Conservation (phyloP, 306 rosid species). For the Canavalia gladiata region DNA sequence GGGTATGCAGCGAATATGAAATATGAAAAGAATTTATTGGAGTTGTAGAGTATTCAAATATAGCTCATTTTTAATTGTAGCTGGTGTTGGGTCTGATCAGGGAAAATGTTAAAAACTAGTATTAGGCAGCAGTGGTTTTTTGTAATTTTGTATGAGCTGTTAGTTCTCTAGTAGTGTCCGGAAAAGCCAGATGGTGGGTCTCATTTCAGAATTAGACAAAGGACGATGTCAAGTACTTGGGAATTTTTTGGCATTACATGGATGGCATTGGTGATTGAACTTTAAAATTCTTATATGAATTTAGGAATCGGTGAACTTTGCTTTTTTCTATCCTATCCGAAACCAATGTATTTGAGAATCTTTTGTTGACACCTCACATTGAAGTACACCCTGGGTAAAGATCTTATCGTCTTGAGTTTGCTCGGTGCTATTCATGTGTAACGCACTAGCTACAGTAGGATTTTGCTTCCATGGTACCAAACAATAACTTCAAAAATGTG, state of each 20-base stretch:
- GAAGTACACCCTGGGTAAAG: neutral
- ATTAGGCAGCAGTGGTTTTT: slow-evolving; percentile 8
- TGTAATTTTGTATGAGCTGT: slow-evolving; percentile 53
- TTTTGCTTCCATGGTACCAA: slow-evolving; percentile 47
- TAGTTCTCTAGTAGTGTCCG: slow-evolving; percentile 33
- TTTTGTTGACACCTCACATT: slow-evolving; percentile 40
- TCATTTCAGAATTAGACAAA: slow-evolving; percentile 32
- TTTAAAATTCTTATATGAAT: slow-evolving; percentile 11
- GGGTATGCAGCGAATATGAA: neutral
- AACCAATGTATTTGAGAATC: slow-evolving; percentile 29
- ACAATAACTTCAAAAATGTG: slow-evolving; percentile 33
- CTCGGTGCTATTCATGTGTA: slow-evolving; percentile 48
- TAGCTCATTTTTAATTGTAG: neutral
- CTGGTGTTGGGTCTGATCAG: slow-evolving; percentile 54
- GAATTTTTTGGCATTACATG: slow-evolving; percentile 22
- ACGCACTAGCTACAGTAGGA: slow-evolving; percentile 52
- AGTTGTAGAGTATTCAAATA: slow-evolving; percentile 34
- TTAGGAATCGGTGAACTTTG: neutral
- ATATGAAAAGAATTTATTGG: slow-evolving; percentile 1
- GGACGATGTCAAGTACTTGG: slow-evolving; percentile 44
- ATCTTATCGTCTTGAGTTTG: slow-evolving; percentile 23
- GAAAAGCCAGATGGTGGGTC: slow-evolving; percentile 45
- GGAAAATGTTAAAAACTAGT: slow-evolving; percentile 27
- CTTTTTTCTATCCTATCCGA: slow-evolving; percentile 13
- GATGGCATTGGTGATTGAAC: neutral